These are phyloP conservation scores for Narthecium ossifragum DNA, from an alignment of 106 monocot species.

Conservation along the genomic window DNA sequence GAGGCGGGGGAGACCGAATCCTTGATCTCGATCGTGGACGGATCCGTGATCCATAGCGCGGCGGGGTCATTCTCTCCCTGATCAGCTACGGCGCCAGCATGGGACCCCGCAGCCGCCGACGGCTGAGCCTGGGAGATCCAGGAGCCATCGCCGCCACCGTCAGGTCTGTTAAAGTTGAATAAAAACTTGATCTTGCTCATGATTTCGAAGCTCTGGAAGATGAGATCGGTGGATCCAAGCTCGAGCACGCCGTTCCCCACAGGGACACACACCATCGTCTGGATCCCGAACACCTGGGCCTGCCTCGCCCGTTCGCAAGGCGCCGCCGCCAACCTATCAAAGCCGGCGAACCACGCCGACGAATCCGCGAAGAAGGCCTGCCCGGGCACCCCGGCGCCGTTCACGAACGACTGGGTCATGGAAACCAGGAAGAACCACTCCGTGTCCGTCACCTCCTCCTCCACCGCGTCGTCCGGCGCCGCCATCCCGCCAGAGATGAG, in stretches of 20 bases:
- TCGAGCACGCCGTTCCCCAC: slow-evolving; percentile 57
- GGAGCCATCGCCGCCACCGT: not conserved
- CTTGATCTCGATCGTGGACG: slow-evolving; percentile 42
- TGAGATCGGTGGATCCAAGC: slow-evolving; percentile 61
- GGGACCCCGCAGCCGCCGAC: not conserved
- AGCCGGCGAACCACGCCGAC: slow-evolving; percentile 38
- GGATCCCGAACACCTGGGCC: slow-evolving; percentile 51
- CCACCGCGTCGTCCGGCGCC: slow-evolving; percentile 33
- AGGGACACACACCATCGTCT: slow-evolving; percentile 65
- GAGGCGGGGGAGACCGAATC: slow-evolving; percentile 23
- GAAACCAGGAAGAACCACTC: slow-evolving; percentile 90
- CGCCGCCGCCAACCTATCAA: slow-evolving; percentile 11
- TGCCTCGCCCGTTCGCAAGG: slow-evolving; percentile 54
- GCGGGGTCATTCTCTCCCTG: slow-evolving; percentile 46
- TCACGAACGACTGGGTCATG: slow-evolving; percentile 69
- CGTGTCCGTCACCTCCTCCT: slow-evolving; percentile 77
- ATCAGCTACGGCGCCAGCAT: slow-evolving; percentile 7
- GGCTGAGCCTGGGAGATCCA: too few species aligned
- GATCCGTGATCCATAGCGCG: slow-evolving; percentile 70
- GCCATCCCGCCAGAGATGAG: slow-evolving; percentile 37
- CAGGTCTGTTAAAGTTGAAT: slow-evolving; percentile 31
- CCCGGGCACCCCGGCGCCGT: slow-evolving; percentile 55
- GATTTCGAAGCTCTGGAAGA: slow-evolving; percentile 36
- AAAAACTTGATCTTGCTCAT: slow-evolving; percentile 35
- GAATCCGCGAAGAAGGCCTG: slow-evolving; percentile 36